Percentiles rank a stretch among this genome's conserved stretches.
These are phyloP conservation scores for Colletotrichum higginsianum DNA, from an alignment of 2,329 filamentous ascomycete species.

Conservation along the genomic window DNA sequence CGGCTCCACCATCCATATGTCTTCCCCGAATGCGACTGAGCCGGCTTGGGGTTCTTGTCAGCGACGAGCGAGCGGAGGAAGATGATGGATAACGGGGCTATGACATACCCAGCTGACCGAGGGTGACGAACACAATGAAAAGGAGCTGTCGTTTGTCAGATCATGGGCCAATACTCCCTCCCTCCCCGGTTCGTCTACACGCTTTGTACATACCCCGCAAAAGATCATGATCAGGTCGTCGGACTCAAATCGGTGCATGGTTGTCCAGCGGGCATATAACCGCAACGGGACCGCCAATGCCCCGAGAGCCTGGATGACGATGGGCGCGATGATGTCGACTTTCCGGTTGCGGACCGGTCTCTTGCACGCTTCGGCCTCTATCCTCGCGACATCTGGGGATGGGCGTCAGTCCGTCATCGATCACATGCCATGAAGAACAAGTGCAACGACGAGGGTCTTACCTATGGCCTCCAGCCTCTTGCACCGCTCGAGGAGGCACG, in stretches of 20 bases:
- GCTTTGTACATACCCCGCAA: slow-evolving; percentile 49
- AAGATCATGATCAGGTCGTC: slow-evolving; percentile 59
- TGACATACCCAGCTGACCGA: slow-evolving; percentile 52
- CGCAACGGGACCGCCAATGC: slow-evolving; percentile 53
- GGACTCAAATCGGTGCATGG: slow-evolving; percentile 49
- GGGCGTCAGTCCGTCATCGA: slow-evolving; percentile 37
- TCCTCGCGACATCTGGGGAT: slow-evolving; percentile 49
- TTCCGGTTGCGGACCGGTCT: slow-evolving; percentile 50
- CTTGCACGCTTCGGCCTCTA: slow-evolving; percentile 53
- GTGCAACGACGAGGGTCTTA: slow-evolving; percentile 29
- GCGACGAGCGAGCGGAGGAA: background rate
- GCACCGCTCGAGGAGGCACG: slow-evolving; percentile 48
- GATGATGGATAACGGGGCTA: no score
- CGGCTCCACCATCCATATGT: slow-evolving; percentile 54
- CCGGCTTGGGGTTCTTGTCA: slow-evolving; percentile 45
- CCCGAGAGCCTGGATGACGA: slow-evolving; percentile 55
- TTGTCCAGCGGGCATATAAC: slow-evolving; percentile 55
- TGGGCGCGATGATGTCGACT: slow-evolving; percentile 50
- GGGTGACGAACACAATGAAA: slow-evolving; percentile 50
- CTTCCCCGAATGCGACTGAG: slow-evolving; percentile 52
- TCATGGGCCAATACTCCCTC: background rate
- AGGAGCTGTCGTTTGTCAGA: slow-evolving; percentile 45
- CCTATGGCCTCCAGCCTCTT: slow-evolving; percentile 47
- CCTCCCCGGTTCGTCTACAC: background rate
- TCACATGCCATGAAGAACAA: background rate